Evolutionary conservation across 2,329 filamentous ascomycete species (phyloP).

Genomic region (Cladosporium sp.): DNA sequence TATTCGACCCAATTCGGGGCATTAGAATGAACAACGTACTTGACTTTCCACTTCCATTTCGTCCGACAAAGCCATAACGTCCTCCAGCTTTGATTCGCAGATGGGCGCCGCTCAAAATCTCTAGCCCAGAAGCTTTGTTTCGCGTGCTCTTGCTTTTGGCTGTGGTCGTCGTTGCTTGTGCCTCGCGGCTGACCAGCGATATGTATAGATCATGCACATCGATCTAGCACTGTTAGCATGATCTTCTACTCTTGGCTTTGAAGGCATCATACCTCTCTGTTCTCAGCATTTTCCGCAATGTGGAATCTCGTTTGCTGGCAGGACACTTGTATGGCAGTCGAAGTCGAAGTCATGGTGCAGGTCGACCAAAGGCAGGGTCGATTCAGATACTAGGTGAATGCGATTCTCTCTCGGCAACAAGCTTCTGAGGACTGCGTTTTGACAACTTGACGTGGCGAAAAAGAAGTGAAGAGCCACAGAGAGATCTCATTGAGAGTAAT

Average conservation of each 20-base stretch:
- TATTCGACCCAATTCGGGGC: not conserved
- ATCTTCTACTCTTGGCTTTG: not conserved
- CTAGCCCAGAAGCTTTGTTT: constrained; percentile 40
- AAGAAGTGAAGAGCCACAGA: too few species aligned
- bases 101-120: constrained; percentile 67
- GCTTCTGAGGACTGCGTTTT: too few species aligned
- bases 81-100: constrained; percentile 68
- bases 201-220: constrained; percentile 67
- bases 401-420: too few species aligned
- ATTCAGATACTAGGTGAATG: too few species aligned
- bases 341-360: not conserved
- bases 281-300: constrained; percentile 10
- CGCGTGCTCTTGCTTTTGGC: constrained; percentile 50
- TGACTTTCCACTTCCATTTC: constrained; percentile 81
- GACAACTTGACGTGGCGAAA: too few species aligned
- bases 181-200: constrained; percentile 47
- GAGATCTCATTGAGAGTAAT: too few species aligned
- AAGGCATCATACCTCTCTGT: constrained; percentile 1
- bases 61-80: constrained; percentile 73
- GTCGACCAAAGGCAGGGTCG: not conserved
- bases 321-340: constrained; percentile 10
- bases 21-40: constrained; percentile 41
- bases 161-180: constrained; percentile 32
- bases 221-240: constrained; percentile 27
- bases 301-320: constrained; percentile 17